These are phyloP conservation scores for Protomyces pachydermus DNA, from an alignment of 1,139 yeast genomes.

Conservation along the genomic window DNA sequence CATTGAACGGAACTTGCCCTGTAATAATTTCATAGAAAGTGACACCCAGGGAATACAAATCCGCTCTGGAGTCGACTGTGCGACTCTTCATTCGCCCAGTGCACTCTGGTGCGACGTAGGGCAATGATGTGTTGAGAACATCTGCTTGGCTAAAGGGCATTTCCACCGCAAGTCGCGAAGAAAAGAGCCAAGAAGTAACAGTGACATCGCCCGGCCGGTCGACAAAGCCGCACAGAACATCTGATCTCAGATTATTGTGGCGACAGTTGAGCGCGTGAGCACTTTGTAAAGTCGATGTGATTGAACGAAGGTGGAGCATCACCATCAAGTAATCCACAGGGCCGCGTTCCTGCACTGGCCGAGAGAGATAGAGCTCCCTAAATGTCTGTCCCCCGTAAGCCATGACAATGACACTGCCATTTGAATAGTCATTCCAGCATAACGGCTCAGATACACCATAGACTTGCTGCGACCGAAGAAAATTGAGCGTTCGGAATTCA, in stretches of 20 bases:
- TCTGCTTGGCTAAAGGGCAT: neutral
- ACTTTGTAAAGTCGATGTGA: neutral
- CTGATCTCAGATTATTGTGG: slow-evolving; percentile 22
- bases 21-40: slow-evolving; percentile 18
- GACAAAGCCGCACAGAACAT: neutral
- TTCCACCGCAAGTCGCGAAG: slow-evolving; percentile 12
- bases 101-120: slow-evolving; percentile 26
- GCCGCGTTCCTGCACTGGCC: neutral
- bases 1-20: slow-evolving; percentile 8
- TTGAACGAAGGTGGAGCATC: neutral
- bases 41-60: slow-evolving; percentile 26
- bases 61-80: slow-evolving; percentile 19
- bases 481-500: neutral
- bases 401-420: neutral
- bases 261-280: slow-evolving; percentile 3
- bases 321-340: neutral
- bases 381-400: neutral
- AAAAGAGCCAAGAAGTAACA: slow-evolving; percentile 17
- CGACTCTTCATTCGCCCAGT: slow-evolving; percentile 23
- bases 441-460: neutral
- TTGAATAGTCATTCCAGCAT: neutral
- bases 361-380: neutral
- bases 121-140: slow-evolving; percentile 7
- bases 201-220: neutral
- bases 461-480: neutral